Base-by-base conservation (phyloP, 179 eudicot species). In the Silene coronaria region DNA sequence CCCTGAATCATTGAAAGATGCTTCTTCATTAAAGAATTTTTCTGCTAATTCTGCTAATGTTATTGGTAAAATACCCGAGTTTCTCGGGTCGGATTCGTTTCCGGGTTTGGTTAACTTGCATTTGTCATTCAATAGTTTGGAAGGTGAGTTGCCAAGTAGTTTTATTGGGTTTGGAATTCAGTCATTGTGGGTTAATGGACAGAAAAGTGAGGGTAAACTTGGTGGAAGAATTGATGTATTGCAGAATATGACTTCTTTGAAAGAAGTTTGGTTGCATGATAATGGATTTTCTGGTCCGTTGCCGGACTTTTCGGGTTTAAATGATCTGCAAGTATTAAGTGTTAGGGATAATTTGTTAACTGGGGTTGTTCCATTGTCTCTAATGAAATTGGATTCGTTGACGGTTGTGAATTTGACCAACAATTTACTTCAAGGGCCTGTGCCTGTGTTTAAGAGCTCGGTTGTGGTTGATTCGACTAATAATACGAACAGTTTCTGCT, bases 141-240 rank as follows among this genome's bases (percentile, higher is more conserved):
- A 84, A 67, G 96, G 96, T 6, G 89, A 77, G 71, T 75, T 91
- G 77, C 96, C 96, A 12, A 9, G 51, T 36, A 80, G 84, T 51
- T 83, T 91, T 79, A 80, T 80, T 1, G 93, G 93, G 77, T 91
- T 84, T 10, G 81, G 57, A 74, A 67, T 91, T 23, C 86, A 88
- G 84, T 89, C 96, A 21, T 78, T 91, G 74, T 91, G 96, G 96
- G 38, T 91, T 42, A 91, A 91, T 83, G 93, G 93, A 63, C 93
- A 91, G 83, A 81, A 81, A 65, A 59, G 88, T 74, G 75, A 55
- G 27, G 80, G 82, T 3, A 76, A 70, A 51, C 87, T 91, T 69
- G 77, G 66, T 83, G 96, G 96, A 21, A 80, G 79, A 13, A 85
- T 91, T 79, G 90, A 85, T 84, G 91, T 91, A 22, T 72, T 91